Evolutionary conservation across 495 filamentous ascomycete genomes (phyloP), one percentile per base, ranked within the genome.

Genomic region (Penicillium egyptiacum): DNA sequence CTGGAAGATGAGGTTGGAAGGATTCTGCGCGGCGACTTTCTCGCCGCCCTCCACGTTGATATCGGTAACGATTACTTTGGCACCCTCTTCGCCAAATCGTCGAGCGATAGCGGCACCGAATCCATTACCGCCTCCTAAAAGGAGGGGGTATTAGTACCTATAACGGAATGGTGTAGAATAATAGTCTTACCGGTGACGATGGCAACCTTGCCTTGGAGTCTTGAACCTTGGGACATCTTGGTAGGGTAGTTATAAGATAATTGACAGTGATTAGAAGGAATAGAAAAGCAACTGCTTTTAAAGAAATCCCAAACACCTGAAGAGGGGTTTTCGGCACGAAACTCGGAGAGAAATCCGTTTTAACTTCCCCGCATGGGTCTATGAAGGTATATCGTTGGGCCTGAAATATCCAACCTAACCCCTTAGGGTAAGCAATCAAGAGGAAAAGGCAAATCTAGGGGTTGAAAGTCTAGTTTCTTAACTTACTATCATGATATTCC

Each of bases 171-270:
- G 16, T 50, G 1, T n/a, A 7, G 16, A 39, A 17, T 39, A 39
- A 39, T 3, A n/a, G 35, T 39, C 58, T 44, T 59, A 69, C 93
- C 93, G 19, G 94, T 98, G 65, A 98, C 83, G 60, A 98, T 86
- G 70, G 90, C 90, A 74, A 96, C 96, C 76, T 97, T 98, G 73
- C 90, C 92, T 47, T 85, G 79, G 20, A 98, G 80, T 59, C 73
- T 63, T 16, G 68, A 59, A 42, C 70, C 65, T 63, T 69, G 68
- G 1, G 58, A 22, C 53, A 55, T 55, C 17, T 19, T n/a, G 57
- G 57, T 60, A 9, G 26, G 26, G 8, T 28, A 28, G 26, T 28
- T 28, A 4, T 35, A 30, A 20, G 28, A 37, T 30, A 51, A 37
- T 31, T 7, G 2, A 25, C 1, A 48, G 53, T 43, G 20, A 43